Percentiles rank a stretch among this genome's conserved stretches.
These are phyloP conservation scores for Alternaria infectoria DNA, from an alignment of 2,329 filamentous ascomycete species.

Conservation along the genomic window DNA sequence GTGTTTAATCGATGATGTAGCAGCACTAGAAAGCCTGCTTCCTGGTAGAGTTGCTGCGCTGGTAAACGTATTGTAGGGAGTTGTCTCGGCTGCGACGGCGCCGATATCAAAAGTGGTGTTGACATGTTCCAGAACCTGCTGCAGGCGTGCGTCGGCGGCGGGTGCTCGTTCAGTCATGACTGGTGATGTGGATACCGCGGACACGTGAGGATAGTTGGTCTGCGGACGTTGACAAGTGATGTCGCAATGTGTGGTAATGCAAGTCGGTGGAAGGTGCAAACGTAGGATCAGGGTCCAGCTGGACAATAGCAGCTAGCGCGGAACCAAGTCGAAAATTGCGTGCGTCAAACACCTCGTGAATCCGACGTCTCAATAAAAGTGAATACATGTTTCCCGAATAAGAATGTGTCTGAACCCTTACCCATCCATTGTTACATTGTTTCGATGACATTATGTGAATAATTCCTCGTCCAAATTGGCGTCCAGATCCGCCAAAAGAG, in stretches of 20 bases:
- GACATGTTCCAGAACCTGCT: background rate
- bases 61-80: background rate
- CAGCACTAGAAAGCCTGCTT: background rate
- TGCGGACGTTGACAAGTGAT: background rate
- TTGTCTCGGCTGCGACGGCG: background rate
- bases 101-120: background rate
- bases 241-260: background rate
- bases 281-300: background rate
- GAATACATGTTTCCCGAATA: background rate
- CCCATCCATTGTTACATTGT: background rate
- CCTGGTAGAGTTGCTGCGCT: background rate
- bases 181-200: background rate
- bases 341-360: background rate
- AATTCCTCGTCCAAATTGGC: background rate
- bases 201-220: background rate
- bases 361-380: background rate
- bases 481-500: background rate
- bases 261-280: background rate
- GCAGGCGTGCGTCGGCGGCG: background rate
- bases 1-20: background rate
- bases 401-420: background rate
- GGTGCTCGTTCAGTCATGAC: background rate
- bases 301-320: background rate
- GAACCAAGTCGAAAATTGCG: background rate
- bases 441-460: background rate